These are phyloP conservation scores for Hyaloscypha hepaticicola DNA, from an alignment of 495 filamentous ascomycete genomes.

Conservation along the genomic window DNA sequence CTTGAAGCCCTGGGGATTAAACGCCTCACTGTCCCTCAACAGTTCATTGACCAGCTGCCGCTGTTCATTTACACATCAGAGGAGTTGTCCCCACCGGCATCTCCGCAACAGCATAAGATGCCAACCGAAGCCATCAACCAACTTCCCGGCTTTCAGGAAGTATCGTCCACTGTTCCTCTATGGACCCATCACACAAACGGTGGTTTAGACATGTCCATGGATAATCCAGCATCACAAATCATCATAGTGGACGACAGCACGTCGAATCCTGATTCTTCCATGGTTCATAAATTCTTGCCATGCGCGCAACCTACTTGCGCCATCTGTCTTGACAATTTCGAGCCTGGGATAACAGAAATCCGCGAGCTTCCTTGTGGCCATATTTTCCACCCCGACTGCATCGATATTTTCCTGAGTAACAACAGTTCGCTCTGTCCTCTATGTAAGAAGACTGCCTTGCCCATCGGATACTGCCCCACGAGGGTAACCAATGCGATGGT, in stretches of 20 bases:
- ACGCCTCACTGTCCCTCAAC: slow-evolving; percentile 65
- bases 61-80: slow-evolving; percentile 62
- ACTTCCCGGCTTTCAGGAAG: neutral
- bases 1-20: slow-evolving; percentile 79
- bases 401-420: slow-evolving; percentile 71
- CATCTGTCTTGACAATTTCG: slow-evolving; percentile 84
- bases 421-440: slow-evolving; percentile 81
- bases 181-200: neutral
- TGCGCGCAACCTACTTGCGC: slow-evolving; percentile 72
- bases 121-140: slow-evolving; percentile 16
- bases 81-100: slow-evolving; percentile 22
- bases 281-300: slow-evolving; percentile 37
- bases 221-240: slow-evolving; percentile 18
- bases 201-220: slow-evolving; percentile 18
- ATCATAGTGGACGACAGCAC: slow-evolving; percentile 9
- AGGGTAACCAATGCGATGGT: slow-evolving; percentile 83
- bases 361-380: slow-evolving; percentile 86
- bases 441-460: slow-evolving; percentile 77
- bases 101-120: slow-evolving; percentile 23
- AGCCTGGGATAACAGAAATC: slow-evolving; percentile 62
- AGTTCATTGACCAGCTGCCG: slow-evolving; percentile 68
- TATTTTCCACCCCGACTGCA: slow-evolving; percentile 87
- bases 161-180: neutral
- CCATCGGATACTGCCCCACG: slow-evolving; percentile 60
- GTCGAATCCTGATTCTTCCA: slow-evolving; percentile 9